phyloP scores from a whole-genome alignment of 805 yeast genomes.

The Suhomyces faveliae region DNA sequence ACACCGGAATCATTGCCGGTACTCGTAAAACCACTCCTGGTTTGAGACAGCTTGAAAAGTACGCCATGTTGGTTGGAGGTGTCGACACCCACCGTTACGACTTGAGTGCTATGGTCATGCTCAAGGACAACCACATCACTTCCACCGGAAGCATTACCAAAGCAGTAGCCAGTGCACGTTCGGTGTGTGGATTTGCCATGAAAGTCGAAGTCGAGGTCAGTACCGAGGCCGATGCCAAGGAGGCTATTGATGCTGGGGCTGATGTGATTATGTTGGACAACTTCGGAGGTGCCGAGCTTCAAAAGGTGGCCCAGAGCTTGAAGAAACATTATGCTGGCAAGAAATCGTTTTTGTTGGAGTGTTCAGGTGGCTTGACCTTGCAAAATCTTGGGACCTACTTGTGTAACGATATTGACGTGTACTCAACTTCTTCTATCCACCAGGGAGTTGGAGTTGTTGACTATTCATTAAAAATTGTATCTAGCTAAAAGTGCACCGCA shows the following conservation, averaged over 20 bases:
- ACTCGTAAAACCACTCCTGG: constrained; percentile 99
- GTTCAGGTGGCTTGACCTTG: constrained; percentile 86
- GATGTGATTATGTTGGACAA: constrained; percentile 95
- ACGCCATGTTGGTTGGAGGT: constrained; percentile 94
- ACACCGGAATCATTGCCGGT: constrained; percentile 85
- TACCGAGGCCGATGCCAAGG: constrained; percentile 79
- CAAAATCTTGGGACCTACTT: constrained; percentile 63
- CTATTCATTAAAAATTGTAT: constrained; percentile 70
- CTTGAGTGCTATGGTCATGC: constrained; percentile 91
- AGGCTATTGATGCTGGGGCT: constrained; percentile 93
- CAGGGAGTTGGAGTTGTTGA: constrained; percentile 87
- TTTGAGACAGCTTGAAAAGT: constrained; percentile 80
- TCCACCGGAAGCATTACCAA: constrained; percentile 87
- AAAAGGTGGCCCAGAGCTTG: constrained; percentile 60
- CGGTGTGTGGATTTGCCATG: constrained; percentile 82
- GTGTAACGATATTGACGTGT: constrained; percentile 80
- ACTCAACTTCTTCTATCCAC: constrained; percentile 87
- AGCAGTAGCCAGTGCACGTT: constrained; percentile 75
- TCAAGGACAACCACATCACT: constrained; percentile 91
- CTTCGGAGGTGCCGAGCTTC: constrained; percentile 66
- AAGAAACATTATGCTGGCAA: constrained; percentile 54
- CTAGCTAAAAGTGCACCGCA: constrained; percentile 2
- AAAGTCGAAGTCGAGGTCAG: constrained; percentile 94
- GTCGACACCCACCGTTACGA: constrained; percentile 92
- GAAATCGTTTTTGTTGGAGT: constrained; percentile 67